phyloP scores from a whole-genome alignment of 768 basidiomycete genomes.

The Termitomyces titanicus region DNA sequence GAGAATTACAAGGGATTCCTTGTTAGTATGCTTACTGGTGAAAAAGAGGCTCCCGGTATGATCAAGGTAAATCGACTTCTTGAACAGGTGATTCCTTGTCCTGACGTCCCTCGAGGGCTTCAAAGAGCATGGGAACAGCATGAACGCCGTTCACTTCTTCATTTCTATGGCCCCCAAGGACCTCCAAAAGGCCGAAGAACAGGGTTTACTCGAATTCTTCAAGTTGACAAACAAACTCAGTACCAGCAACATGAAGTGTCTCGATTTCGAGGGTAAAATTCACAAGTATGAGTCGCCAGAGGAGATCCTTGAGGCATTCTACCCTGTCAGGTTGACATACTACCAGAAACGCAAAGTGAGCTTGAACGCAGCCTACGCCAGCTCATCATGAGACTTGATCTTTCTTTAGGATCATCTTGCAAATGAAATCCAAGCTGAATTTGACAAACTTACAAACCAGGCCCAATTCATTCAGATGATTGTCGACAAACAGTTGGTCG shows the following conservation, averaged over 20 bases:
- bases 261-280: constrained; percentile 95
- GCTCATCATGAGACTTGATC: neutral
- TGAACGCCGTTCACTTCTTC: constrained; percentile 87
- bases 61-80: constrained; percentile 61
- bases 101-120: constrained; percentile 64
- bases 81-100: neutral
- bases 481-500: constrained; percentile 72
- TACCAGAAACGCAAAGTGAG: constrained; percentile 95
- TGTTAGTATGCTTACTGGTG: constrained; percentile 76
- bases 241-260: constrained; percentile 98
- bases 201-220: constrained; percentile 90
- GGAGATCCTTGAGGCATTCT: constrained; percentile 92
- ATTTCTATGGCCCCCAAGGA: constrained; percentile 77
- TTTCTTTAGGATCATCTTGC: constrained; percentile 73
- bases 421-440: constrained; percentile 71
- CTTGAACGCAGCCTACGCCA: constrained; percentile 10
- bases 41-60: constrained; percentile 69
- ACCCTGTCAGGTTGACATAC: constrained; percentile 79
- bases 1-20: constrained; percentile 88
- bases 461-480: constrained; percentile 98
- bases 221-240: constrained; percentile 81
- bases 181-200: constrained; percentile 82
- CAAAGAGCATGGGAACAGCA: constrained; percentile 97
- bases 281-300: constrained; percentile 89
- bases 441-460: constrained; percentile 89